phyloP scores from a whole-genome alignment of 108 stramenopile species.

The Bacterosira constricta region DNA sequence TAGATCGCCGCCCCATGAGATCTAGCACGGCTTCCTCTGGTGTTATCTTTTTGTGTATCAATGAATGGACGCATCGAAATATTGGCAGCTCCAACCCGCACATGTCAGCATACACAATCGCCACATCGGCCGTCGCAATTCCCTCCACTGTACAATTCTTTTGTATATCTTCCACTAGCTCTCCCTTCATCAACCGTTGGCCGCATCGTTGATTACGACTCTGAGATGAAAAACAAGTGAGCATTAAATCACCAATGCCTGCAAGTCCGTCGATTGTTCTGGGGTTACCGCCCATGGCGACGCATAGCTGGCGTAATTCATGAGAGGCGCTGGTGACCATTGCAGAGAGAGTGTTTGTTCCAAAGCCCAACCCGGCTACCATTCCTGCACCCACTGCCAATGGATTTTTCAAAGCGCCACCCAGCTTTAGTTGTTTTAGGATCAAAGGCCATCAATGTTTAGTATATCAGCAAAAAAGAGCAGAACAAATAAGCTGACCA shows the following conservation, averaged over 20 bases:
- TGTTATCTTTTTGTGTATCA: conserved; percentile 57
- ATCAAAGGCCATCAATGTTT: neutral
- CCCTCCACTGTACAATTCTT: conserved; percentile 68
- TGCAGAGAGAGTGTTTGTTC: conserved; percentile 88
- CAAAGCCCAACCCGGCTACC: conserved; percentile 77
- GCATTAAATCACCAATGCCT: conserved; percentile 87
- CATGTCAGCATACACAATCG: conserved; percentile 66
- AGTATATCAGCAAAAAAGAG: neutral
- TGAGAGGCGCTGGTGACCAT: conserved; percentile 75
- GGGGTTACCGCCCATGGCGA: conserved; percentile 82
- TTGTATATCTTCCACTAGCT: conserved; percentile 69
- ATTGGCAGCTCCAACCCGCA: conserved; percentile 75
- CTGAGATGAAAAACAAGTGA: conserved; percentile 79
- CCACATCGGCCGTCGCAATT: conserved; percentile 76
- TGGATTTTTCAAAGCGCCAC: conserved; percentile 89
- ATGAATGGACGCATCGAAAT: conserved; percentile 59
- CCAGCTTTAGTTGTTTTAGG: conserved; percentile 67
- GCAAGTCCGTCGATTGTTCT: conserved; percentile 76
- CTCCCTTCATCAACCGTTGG: conserved; percentile 75
- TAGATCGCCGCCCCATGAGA: conserved; percentile 43
- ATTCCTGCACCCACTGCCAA: conserved; percentile 88
- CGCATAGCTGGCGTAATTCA: conserved; percentile 66
- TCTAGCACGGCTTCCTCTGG: conserved; percentile 45
- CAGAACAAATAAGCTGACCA: neutral
- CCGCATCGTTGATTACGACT: conserved; percentile 80